Conservation (phyloP, 805 yeast species). For the Ogataea ganodermae region DNA sequence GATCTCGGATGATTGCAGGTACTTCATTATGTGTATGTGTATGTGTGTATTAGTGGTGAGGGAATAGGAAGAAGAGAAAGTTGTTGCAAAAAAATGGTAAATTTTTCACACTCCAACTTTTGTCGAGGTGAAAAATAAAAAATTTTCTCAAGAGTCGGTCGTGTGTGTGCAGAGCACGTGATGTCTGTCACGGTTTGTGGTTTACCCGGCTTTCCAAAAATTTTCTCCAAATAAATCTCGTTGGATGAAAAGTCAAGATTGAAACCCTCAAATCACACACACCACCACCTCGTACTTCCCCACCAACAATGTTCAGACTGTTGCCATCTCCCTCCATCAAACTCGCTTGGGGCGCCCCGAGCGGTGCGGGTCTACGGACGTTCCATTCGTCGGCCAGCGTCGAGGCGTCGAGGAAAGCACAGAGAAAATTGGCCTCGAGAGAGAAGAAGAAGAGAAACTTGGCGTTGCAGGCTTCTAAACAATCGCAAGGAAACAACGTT, state of each 20-base stretch:
- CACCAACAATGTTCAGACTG: neutral
- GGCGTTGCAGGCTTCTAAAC: slow-evolving; percentile 17
- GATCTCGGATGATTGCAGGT: slow-evolving; percentile 60
- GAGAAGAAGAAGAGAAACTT: slow-evolving; percentile 22
- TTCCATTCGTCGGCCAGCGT: slow-evolving; percentile 16
- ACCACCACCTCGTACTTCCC: no score
- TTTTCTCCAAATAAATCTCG: neutral
- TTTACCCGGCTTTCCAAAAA: slow-evolving; percentile 3
- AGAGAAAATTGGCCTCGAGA: slow-evolving; percentile 15
- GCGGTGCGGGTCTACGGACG: slow-evolving; percentile 8
- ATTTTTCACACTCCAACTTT: neutral
- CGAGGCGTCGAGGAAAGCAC: slow-evolving; percentile 15
- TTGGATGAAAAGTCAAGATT: neutral
- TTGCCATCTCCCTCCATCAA: neutral
- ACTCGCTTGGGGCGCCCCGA: slow-evolving; percentile 8
- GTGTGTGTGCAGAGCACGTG: neutral
- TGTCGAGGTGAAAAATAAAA: neutral
- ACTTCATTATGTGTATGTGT: slow-evolving; percentile 45
- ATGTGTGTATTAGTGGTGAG: neutral
- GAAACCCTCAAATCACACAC: no score
- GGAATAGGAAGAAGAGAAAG: neutral
- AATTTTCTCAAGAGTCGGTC: slow-evolving; percentile 4
- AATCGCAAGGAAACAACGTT: slow-evolving; percentile 39
- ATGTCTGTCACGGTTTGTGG: neutral
- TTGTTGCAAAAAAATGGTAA: slow-evolving; percentile 3